phyloP scores from a whole-genome alignment of 2,329 filamentous ascomycete species.

The Pseudogymnoascus sp. region DNA sequence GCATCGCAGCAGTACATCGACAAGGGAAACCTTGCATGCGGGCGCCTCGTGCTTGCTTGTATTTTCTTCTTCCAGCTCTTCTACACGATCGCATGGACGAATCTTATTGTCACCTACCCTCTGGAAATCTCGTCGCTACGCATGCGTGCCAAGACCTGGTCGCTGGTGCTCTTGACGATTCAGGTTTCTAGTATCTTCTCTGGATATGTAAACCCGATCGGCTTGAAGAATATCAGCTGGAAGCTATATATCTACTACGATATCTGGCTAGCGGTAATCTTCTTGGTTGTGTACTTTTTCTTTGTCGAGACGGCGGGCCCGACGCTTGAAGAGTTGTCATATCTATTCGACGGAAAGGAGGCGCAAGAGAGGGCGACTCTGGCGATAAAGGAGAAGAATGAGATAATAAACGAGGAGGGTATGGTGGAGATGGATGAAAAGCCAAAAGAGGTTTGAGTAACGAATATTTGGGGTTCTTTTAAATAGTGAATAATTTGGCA shows the following conservation, averaged over 20 bases:
- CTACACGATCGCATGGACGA: conserved; percentile 37
- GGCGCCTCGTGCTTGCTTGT: conserved; percentile 33
- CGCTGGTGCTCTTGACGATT: conserved; percentile 34
- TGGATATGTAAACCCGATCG: conserved; percentile 34
- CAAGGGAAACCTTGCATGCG: conserved; percentile 25
- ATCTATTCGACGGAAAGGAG: conserved; percentile 10
- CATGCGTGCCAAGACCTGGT: conserved; percentile 36
- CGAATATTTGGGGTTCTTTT: conserved; percentile 29
- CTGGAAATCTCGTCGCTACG: conserved; percentile 35
- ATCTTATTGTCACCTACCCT: conserved; percentile 36
- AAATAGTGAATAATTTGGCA: not conserved
- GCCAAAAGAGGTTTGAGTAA: not conserved
- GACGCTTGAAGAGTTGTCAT: conserved; percentile 19
- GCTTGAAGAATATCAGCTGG: conserved; percentile 32
- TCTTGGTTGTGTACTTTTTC: conserved; percentile 34
- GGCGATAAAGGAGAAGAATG: conserved; percentile 9
- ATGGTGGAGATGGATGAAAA: not conserved
- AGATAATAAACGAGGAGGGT: not conserved
- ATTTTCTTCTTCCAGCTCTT: conserved; percentile 37
- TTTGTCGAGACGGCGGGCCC: conserved; percentile 32
- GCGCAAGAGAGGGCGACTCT: conserved; percentile 7
- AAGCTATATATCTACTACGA: conserved; percentile 37
- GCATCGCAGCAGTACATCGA: conserved; percentile 33
- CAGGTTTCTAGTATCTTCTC: conserved; percentile 33
- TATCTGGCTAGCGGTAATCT: conserved; percentile 32